phyloP scores from a whole-genome alignment of 1,284 basidiomycete genomes.

The Termitomyces sp. region DNA sequence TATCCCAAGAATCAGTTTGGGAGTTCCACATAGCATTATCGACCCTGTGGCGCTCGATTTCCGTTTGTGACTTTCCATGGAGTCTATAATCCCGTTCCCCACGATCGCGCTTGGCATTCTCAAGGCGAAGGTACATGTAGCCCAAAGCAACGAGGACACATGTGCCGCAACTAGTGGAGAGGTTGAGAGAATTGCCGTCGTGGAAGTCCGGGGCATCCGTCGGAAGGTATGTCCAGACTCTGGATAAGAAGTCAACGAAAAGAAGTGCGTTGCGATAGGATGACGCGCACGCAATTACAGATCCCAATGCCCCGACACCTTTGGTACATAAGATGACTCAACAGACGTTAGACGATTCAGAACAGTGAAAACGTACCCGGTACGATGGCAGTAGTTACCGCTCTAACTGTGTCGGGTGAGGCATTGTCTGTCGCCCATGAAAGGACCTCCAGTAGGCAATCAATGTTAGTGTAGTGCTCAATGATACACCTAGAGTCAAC shows the following conservation, averaged over 20 bases:
- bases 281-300: conserved; percentile 32
- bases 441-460: conserved; percentile 16
- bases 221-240: conserved; percentile 35
- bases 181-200: conserved; percentile 40
- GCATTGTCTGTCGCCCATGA: conserved; percentile 38
- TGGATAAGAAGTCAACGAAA: conserved; percentile 9
- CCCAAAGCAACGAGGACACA: conserved; percentile 28
- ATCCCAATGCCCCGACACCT: conserved; percentile 34
- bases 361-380: conserved; percentile 21
- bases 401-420: conserved; percentile 35
- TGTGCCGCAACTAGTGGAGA: conserved; percentile 30
- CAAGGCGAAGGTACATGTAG: conserved; percentile 33
- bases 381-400: conserved; percentile 32
- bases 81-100: conserved; percentile 38
- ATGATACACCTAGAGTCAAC: not conserved
- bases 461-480: not conserved
- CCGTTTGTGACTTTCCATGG: conserved; percentile 30
- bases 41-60: conserved; percentile 31
- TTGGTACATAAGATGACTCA: not conserved
- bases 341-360: not conserved
- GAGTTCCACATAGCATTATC: conserved; percentile 28
- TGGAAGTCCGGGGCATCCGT: conserved; percentile 38
- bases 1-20: conserved; percentile 23
- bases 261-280: not conserved
- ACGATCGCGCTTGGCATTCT: conserved; percentile 37